Conservation (phyloP, 768 basidiomycete species). For the Hericium rajendrae region DNA sequence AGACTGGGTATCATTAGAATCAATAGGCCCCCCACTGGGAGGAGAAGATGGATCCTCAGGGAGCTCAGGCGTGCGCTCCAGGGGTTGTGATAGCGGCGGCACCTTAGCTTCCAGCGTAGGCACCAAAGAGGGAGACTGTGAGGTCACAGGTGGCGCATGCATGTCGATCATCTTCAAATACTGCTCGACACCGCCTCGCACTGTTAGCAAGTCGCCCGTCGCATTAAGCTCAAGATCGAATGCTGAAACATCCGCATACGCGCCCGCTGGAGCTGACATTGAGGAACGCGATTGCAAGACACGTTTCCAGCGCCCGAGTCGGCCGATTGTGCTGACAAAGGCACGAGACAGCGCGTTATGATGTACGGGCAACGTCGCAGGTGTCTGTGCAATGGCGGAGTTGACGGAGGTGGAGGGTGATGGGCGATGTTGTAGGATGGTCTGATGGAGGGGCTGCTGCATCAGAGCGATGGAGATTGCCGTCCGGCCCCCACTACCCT, state of each 20-base stretch:
- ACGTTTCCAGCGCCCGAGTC: conserved; percentile 74
- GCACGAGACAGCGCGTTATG: conserved; percentile 64
- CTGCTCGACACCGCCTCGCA: conserved; percentile 55
- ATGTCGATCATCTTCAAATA: conserved; percentile 51
- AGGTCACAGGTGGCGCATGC: neutral
- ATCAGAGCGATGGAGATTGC: conserved; percentile 26
- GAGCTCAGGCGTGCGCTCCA: neutral
- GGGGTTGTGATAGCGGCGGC: neutral
- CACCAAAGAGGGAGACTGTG: neutral
- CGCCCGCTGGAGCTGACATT: conserved; percentile 14
- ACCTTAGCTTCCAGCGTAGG: neutral
- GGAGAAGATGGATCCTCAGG: neutral
- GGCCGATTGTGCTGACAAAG: conserved; percentile 74
- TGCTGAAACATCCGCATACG: conserved; percentile 47
- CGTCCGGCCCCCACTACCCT: conserved; percentile 7
- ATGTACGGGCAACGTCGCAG: conserved; percentile 40
- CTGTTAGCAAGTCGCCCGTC: conserved; percentile 50
- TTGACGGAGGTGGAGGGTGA: conserved; percentile 22
- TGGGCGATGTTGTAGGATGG: conserved; percentile 39
- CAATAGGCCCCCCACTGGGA: neutral
- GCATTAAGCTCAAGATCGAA: conserved; percentile 60
- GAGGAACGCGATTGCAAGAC: conserved; percentile 49
- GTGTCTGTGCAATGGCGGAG: conserved; percentile 29
- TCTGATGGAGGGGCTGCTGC: conserved; percentile 49
- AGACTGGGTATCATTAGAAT: neutral